These are phyloP conservation scores for Fusarium circinatum DNA, from an alignment of 2,329 filamentous ascomycete genomes.

Conservation along the genomic window DNA sequence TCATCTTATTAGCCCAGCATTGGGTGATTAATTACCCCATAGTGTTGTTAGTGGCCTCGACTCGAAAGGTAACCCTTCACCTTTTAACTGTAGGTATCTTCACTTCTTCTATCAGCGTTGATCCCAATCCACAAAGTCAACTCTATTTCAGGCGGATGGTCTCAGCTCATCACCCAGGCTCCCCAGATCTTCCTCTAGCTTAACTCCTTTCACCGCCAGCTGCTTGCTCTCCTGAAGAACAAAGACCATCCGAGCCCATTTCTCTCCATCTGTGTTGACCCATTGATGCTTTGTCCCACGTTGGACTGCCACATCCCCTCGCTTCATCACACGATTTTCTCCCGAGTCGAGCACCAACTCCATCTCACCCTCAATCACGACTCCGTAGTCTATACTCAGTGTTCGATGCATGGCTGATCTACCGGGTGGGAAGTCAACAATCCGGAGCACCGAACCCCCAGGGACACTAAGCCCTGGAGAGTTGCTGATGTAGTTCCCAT, in stretches of 20 bases:
- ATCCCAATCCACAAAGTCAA: background rate
- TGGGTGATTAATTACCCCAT: background rate
- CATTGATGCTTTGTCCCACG: constrained; percentile 66
- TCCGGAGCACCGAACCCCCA: constrained; percentile 56
- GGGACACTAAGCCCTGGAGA: constrained; percentile 42
- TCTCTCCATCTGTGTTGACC: constrained; percentile 56
- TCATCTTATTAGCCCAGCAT: background rate
- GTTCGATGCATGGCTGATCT: constrained; percentile 56
- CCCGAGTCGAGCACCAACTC: constrained; percentile 63
- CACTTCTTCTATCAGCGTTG: background rate
- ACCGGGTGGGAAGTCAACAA: constrained; percentile 59
- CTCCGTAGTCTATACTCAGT: constrained; percentile 64
- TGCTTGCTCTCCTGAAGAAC: constrained; percentile 46
- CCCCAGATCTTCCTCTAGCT: constrained; percentile 30
- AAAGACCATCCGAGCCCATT: constrained; percentile 59
- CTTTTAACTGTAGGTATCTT: background rate
- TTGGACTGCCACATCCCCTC: constrained; percentile 66
- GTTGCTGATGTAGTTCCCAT: constrained; percentile 17
- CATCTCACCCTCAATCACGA: constrained; percentile 64
- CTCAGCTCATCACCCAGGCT: constrained; percentile 18
- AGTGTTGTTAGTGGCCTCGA: background rate
- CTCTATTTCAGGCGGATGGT: background rate
- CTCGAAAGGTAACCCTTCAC: background rate
- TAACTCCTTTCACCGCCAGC: constrained; percentile 13
- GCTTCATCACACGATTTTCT: constrained; percentile 52